Base-by-base conservation (phyloP, 805 yeast species). In the Candida rishiriensis region DNA sequence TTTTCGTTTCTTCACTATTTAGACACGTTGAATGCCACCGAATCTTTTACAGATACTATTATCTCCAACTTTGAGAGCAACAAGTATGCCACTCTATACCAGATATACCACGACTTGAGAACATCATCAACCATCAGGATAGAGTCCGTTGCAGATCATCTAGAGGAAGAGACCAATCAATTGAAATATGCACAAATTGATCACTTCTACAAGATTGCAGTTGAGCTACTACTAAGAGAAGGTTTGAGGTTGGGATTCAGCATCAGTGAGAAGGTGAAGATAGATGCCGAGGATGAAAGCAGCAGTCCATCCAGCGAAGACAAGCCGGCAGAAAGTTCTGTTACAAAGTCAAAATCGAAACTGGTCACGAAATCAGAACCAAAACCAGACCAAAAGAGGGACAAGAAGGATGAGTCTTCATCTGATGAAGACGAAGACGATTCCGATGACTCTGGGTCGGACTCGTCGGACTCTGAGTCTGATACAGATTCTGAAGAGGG, bases 171-270 rank as follows among this genome's bases (percentile, higher is more conserved):
- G 17, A 67, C 77, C 15, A 84, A 85, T 1, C 60, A 76, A 1
- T 55, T 63, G 4, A 60, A 61, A 3, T 85, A 85, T 51, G 62
- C 64, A 14, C 65, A 72, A 47, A 70, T 82, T 39, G 91, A 86
- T 56, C 71, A 70, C 38, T 83, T 81, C 55, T 84, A 74, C 64
- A 79, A 76, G 54, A 75, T 80, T 46, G 64, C 83, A 1, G 72
- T 80, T 3, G 89, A 84, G 52, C 57, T 85, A 16, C 57, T 85
- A 26, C 60, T 86, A 39, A 74, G 86, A 55, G 91, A 85, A 57
- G 68, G 79, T 28, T 68, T 71, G 26, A 68, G 77, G 47, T 49
- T 75, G 16, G 72, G 76, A 4, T 50, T 70, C 1, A 49, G 49
- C 1, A 33, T 67, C 10, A 39, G 43, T 11, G 47, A 52, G 11